Conservation (phyloP, 805 yeast genomes). For the Hanseniaspora thailandica region DNA sequence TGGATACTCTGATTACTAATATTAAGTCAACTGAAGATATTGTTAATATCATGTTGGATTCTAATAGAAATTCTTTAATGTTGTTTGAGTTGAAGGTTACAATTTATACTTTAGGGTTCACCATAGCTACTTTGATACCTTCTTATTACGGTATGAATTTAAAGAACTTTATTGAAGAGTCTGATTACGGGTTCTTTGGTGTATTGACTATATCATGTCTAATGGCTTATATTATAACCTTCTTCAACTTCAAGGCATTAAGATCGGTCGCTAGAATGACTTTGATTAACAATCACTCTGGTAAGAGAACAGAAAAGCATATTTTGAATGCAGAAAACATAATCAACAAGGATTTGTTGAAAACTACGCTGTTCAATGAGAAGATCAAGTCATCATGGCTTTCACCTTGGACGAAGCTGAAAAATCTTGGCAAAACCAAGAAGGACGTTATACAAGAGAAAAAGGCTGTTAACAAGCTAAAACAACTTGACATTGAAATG, state of each 20-base stretch:
- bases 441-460: background rate
- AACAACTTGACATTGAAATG: conserved; percentile 7
- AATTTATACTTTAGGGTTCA: conserved; percentile 72
- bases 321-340: conserved; percentile 18
- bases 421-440: conserved; percentile 12
- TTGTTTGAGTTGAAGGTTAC: conserved; percentile 71
- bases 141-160: conserved; percentile 85
- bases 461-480: background rate
- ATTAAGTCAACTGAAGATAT: conserved; percentile 87
- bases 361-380: conserved; percentile 21
- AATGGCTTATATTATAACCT: conserved; percentile 44
- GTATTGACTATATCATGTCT: conserved; percentile 43
- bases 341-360: conserved; percentile 20
- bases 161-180: conserved; percentile 65
- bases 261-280: conserved; percentile 56
- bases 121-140: conserved; percentile 73
- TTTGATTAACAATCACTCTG: conserved; percentile 36
- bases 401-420: conserved; percentile 19
- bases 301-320: conserved; percentile 23
- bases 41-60: conserved; percentile 79
- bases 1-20: conserved; percentile 70
- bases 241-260: conserved; percentile 45
- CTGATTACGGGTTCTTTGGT: conserved; percentile 48
- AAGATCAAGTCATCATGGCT: conserved; percentile 14
- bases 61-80: conserved; percentile 84